Evolutionary conservation across 1,284 basidiomycete genomes (phyloP), one percentile per base, ranked within the genome.

Genomic region (Malassezia nana): DNA sequence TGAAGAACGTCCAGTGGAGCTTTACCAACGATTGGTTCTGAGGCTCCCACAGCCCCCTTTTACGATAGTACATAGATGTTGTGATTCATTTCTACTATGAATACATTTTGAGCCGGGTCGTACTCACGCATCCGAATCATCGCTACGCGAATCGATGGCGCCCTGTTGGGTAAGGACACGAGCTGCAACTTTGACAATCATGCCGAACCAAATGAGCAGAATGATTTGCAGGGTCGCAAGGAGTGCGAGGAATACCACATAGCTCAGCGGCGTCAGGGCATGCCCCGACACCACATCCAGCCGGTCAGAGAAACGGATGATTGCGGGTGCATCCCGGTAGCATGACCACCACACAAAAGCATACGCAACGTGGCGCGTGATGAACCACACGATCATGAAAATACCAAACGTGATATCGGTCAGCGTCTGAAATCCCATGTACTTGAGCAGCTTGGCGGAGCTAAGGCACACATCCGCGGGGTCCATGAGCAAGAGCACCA

Each of bases 401-500:
- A 82, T 69, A 26, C 79, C 85, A 74, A 96, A 96, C 0, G 82
- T 80, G 26, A 77, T 67, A 75, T 96, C 90, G 60, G 85, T 88
- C 1, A 82, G 70, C 8, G 80, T 79, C 55, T 83, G 80, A 54
- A 82, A 78, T 25, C 78, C 79, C 25, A 91, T 78, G 76, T 98
- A 98, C 54, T 86, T 85, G 62, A 88, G 77, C 85, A 96, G 90
- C 77, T 98, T 98, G 15, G 89, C 91, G 59, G 29, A 13, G 31
- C 58, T 87, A 8, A 98, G 76, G 67, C 89, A 82, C 52, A 96
- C 86, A 76, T 98, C 92, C 72, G 84, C 86, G 60, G 83, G 83
- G 71, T 98, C 92, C 89, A 95, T 92, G 31, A 95, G 78, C 49
- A 87, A 79, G 79, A 94, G 84, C 55, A 94, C 83, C 41, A 89